Base-by-base conservation (phyloP, 1,139 yeast species). In the Saccharomycopsis hybrid region DNA sequence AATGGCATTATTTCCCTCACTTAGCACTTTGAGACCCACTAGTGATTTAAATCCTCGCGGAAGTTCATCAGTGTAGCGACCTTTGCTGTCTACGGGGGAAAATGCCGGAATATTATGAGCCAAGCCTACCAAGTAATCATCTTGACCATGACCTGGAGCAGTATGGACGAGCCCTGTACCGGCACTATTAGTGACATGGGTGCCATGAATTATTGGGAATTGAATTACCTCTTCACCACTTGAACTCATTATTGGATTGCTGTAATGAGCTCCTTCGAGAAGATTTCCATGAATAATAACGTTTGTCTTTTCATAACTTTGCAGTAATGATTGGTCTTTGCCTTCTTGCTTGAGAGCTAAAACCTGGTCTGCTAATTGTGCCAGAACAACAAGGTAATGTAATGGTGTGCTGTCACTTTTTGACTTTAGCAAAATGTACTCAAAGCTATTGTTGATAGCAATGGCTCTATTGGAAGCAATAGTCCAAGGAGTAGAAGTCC, bases 401-500 rank as follows among this genome's bases (percentile, higher is more conserved):
- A 56, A 55, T 0, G 63, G 58, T 18, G 71, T 63, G n/a, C n/a
- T n/a, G n/a, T n/a, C n/a, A n/a, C n/a, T n/a, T n/a, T n/a, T n/a
- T 9, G 77, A 57, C 3, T 32, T 11, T 4, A 77, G 52, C n/a
- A 80, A 56, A 0, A 82, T 77, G 63, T 92, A 92, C 0, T 65
- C 63, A 54, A 86, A 68, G 1, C 73, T 68, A 31, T 77, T 66
- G 60, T 87, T 80, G 41, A 85, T 74, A 46, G 95, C 85, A 47
- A 92, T 79, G 0, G 97, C 97, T 55, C 76, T 74, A 62, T 94
- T 92, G 0, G 96, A 84, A 2, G 88, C 86, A 37, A 94, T 71
- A 0, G 99, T 94, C 99, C 99, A 92, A 0, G 98, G 97, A 1
- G 98, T 92, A 1, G 97, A 89, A 0, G 99, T 92, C 99, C 99